Evolutionary conservation across 345 rosid genomes (phyloP).

Genomic region (Eucalyptus pumila): DNA sequence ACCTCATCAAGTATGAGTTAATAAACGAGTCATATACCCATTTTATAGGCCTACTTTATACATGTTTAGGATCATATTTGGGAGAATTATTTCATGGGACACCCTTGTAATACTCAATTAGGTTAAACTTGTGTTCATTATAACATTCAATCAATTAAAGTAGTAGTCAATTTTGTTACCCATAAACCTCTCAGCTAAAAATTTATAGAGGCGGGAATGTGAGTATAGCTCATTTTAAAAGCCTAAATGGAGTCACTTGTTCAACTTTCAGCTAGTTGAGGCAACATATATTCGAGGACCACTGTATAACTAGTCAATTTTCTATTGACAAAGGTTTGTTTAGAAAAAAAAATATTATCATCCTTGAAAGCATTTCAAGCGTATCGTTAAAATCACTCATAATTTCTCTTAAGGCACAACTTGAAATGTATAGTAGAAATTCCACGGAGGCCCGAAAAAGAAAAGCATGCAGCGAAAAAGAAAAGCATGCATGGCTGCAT

Average conservation of each 20-base stretch:
- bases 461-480: too few relatives aligned
- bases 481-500: neutral
- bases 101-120: neutral
- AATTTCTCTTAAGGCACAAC: neutral
- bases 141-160: neutral
- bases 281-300: neutral
- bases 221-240: neutral
- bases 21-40: too few relatives aligned
- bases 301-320: neutral
- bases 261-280: neutral
- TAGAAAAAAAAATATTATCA: neutral
- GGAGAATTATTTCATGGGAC: neutral
- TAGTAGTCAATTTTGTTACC: neutral
- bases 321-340: neutral
- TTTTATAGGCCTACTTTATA: neutral
- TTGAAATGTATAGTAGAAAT: neutral
- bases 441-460: neutral
- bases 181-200: neutral
- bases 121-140: neutral
- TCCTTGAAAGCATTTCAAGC: neutral
- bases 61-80: neutral
- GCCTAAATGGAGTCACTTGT: neutral
- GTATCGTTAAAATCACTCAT: neutral
- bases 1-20: too few relatives aligned
- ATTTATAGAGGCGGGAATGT: neutral